These are phyloP conservation scores for Elaeagnus macrophylla DNA, from an alignment of 306 rosid species.

Conservation along the genomic window DNA sequence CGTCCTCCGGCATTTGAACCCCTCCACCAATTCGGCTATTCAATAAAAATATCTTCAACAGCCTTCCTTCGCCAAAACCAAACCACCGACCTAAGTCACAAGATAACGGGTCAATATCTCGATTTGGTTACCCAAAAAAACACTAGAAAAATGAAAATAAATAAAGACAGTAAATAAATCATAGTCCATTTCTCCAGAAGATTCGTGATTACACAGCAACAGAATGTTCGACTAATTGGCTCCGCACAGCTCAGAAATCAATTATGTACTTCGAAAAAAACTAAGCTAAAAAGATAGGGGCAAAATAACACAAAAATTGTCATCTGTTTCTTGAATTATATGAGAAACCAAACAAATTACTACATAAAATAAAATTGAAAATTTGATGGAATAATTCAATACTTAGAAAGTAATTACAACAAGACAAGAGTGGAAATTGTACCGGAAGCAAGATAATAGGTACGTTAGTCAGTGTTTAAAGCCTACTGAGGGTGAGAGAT, in stretches of 20 bases:
- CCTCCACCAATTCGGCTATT: conserved; percentile 21
- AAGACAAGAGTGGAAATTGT: not conserved
- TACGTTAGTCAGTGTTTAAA: not conserved
- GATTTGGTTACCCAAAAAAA: not conserved
- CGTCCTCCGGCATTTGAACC: conserved; percentile 78
- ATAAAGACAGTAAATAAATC: too few relatives aligned
- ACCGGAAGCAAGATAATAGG: conserved; percentile 10
- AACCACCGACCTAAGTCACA: not conserved
- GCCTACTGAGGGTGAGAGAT: not conserved
- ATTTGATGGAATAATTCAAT: not conserved
- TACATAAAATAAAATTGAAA: not conserved
- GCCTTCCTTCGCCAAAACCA: not conserved
- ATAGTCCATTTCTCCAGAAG: not conserved
- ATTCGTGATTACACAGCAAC: not conserved
- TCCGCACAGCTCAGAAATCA: not conserved
- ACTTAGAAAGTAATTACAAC: not conserved
- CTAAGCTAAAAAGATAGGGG: not conserved
- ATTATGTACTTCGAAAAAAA: not conserved
- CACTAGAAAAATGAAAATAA: not conserved
- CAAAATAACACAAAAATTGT: not conserved
- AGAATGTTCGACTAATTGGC: not conserved
- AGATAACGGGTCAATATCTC: not conserved
- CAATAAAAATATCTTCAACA: conserved; percentile 3
- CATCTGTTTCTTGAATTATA: not conserved
- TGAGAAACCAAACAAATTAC: conserved; percentile 10